Conservation (phyloP, 2,329 filamentous ascomycete genomes). For the Aspergillus sojae region DNA sequence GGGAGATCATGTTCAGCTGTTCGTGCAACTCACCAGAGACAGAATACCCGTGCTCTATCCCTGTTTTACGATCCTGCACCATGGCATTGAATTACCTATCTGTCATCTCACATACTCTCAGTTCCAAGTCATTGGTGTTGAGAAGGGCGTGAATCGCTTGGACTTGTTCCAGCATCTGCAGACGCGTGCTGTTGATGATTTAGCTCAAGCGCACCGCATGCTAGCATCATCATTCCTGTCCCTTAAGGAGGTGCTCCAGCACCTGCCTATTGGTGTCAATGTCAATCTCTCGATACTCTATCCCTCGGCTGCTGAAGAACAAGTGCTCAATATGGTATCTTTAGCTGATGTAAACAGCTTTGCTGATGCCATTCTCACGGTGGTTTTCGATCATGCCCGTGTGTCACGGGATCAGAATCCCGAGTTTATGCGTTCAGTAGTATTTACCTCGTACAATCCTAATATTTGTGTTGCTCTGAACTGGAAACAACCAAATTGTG, state of each 20-base stretch:
- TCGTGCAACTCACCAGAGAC: conserved; percentile 89
- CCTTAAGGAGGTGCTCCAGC: conserved; percentile 72
- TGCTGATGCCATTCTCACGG: conserved; percentile 77
- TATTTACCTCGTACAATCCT: conserved; percentile 91
- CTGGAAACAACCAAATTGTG: conserved; percentile 98
- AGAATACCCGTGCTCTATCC: conserved; percentile 86
- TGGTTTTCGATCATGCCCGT: conserved; percentile 90
- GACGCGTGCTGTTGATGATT: conserved; percentile 38
- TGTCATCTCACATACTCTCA: conserved; percentile 72
- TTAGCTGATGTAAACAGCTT: conserved; percentile 82
- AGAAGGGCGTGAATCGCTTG: conserved; percentile 36
- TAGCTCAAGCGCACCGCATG: conserved; percentile 70
- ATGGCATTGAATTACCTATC: conserved; percentile 78
- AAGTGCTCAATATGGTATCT: conserved; percentile 68
- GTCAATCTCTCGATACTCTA: conserved; percentile 92
- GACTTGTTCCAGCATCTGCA: conserved; percentile 35
- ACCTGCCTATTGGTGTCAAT: conserved; percentile 78
- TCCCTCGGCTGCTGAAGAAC: conserved; percentile 75
- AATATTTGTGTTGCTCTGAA: conserved; percentile 91
- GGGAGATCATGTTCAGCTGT: conserved; percentile 90
- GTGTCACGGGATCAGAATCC: conserved; percentile 65
- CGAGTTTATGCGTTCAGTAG: conserved; percentile 78
- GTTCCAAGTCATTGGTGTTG: conserved; percentile 48
- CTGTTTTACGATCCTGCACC: conserved; percentile 75
- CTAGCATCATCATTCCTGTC: conserved; percentile 78